phyloP scores from a whole-genome alignment of 768 basidiomycete genomes.

The Thelephora aurantiotincta region DNA sequence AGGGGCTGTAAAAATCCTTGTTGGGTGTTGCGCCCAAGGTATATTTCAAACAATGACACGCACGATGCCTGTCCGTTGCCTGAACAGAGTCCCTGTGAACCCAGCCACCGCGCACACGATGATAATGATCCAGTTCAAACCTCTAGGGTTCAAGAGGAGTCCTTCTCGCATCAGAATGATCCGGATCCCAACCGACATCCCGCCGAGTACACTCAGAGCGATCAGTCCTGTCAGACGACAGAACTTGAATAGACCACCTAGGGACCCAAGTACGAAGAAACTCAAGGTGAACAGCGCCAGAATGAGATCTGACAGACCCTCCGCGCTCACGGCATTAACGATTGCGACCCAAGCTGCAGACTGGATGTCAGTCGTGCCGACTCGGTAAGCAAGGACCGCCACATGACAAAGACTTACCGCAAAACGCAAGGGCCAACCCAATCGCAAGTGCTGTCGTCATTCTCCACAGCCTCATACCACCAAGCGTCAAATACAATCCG shows the following conservation, averaged over 20 bases:
- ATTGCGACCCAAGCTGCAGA: slow-evolving; percentile 47
- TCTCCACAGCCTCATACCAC: slow-evolving; percentile 43
- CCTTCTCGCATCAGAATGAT: slow-evolving; percentile 34
- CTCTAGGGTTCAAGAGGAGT: slow-evolving; percentile 29
- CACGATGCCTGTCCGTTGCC: slow-evolving; percentile 37
- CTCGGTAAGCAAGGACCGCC: not conserved
- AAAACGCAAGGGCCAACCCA: slow-evolving; percentile 34
- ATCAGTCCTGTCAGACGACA: slow-evolving; percentile 32
- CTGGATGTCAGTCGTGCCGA: not conserved
- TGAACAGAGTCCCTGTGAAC: slow-evolving; percentile 27
- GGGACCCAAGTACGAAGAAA: slow-evolving; percentile 35
- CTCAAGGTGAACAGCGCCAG: slow-evolving; percentile 34
- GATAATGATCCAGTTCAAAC: slow-evolving; percentile 43
- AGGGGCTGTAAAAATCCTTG: slow-evolving; percentile 10
- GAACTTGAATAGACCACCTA: slow-evolving; percentile 38
- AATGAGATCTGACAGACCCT: slow-evolving; percentile 36
- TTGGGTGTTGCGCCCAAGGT: slow-evolving; percentile 12
- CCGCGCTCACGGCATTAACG: slow-evolving; percentile 35
- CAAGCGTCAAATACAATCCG: slow-evolving; percentile 39
- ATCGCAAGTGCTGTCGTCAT: slow-evolving; percentile 39
- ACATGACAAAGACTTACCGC: slow-evolving; percentile 11
- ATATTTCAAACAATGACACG: slow-evolving; percentile 12
- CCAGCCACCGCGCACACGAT: slow-evolving; percentile 27
- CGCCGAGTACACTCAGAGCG: slow-evolving; percentile 35
- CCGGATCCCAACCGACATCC: slow-evolving; percentile 42